Evolutionary conservation across 1,139 yeast species (phyloP).

Genomic region (Yamadazyma sp.): DNA sequence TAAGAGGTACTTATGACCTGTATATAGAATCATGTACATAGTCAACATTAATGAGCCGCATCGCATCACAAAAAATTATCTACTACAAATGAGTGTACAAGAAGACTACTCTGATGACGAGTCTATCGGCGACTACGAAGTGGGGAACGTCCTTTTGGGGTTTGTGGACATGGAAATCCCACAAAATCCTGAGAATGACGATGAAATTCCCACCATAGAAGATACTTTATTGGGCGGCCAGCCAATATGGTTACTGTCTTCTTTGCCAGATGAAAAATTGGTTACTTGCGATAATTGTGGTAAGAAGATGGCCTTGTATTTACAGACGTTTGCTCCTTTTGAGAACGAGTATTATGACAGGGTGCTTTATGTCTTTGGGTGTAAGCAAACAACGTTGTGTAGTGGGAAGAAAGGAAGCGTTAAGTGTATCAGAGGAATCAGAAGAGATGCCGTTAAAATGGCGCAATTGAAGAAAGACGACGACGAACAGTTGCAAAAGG

Average conservation of each 20-base stretch:
- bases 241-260: conserved; percentile 59
- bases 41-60: background rate
- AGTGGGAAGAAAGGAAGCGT: conserved; percentile 67
- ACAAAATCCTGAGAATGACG: conserved; percentile 28
- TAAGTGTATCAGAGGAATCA: conserved; percentile 72
- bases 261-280: conserved; percentile 53
- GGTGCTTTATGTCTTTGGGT: conserved; percentile 74
- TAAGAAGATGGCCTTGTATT: conserved; percentile 59
- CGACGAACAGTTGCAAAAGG: conserved; percentile 32
- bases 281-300: conserved; percentile 67
- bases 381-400: conserved; percentile 59
- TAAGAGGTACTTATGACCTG: conserved; percentile 60
- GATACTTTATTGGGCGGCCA: conserved; percentile 82
- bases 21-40: conserved; percentile 1
- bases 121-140: conserved; percentile 19
- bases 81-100: background rate
- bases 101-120: conserved; percentile 35
- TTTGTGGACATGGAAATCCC: conserved; percentile 57
- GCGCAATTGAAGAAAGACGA: conserved; percentile 38
- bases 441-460: conserved; percentile 54
- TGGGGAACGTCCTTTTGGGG: conserved; percentile 52
- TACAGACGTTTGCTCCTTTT: conserved; percentile 80
- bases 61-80: conserved; percentile 5
- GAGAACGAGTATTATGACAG: conserved; percentile 76
- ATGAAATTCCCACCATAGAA: conserved; percentile 48